Percentiles rank a stretch among this genome's conserved stretches.
Evolutionary conservation across 2,329 filamentous ascomycete species (phyloP).

Genomic region (Hypoxylon sp.): DNA sequence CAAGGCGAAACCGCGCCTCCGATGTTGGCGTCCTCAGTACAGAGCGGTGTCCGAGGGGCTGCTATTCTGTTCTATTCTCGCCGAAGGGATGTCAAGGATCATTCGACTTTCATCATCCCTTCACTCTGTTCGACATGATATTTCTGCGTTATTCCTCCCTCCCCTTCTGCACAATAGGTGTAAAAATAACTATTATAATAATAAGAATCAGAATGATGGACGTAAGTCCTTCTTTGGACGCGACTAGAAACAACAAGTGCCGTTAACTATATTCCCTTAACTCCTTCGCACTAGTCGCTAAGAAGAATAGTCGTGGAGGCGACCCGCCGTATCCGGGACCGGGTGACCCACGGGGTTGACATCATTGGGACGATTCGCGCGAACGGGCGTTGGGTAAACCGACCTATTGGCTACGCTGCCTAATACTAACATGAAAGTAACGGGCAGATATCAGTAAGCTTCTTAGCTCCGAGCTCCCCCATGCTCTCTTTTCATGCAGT

Average conservation of each 20-base stretch:
- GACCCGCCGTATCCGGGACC: slow-evolving; percentile 20
- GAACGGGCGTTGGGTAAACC: slow-evolving; percentile 1
- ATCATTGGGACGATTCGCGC: slow-evolving; percentile 21
- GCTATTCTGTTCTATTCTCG: background rate
- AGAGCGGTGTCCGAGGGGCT: background rate
- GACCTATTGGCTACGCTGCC: background rate
- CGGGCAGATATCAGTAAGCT: slow-evolving; percentile 10
- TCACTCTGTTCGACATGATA: background rate
- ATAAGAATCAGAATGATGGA: background rate
- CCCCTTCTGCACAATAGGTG: background rate
- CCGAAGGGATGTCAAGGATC: background rate
- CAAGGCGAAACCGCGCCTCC: slow-evolving; percentile 7
- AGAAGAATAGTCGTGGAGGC: background rate
- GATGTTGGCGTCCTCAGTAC: slow-evolving; percentile 2
- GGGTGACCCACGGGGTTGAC: slow-evolving; percentile 15
- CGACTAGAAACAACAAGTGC: background rate
- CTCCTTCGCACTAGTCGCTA: slow-evolving; percentile 2
- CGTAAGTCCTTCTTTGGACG: background rate
- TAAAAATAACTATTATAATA: background rate
- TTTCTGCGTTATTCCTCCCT: background rate
- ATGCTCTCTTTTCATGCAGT: slow-evolving; percentile 1
- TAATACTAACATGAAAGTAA: background rate
- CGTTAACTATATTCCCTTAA: slow-evolving; percentile 1
- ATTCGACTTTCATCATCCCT: background rate
- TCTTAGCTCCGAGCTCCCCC: slow-evolving; percentile 20